Evolutionary conservation across 2,329 filamentous ascomycete genomes (phyloP).

Genomic region (Pseudogymnoascus sp.): DNA sequence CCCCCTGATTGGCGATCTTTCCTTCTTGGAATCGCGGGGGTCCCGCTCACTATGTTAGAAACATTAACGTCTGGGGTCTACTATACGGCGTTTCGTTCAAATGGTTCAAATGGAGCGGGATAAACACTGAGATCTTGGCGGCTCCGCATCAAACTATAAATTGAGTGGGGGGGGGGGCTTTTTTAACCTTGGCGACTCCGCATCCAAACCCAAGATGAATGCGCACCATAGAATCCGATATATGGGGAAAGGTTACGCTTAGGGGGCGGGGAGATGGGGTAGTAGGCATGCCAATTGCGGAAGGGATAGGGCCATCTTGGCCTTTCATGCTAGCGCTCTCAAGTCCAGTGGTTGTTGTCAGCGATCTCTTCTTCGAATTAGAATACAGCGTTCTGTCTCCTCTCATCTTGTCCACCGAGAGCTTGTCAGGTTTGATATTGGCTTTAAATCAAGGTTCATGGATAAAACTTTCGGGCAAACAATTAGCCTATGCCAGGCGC

Average conservation of each 20-base stretch:
- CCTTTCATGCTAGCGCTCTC: not conserved
- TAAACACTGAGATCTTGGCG: constrained; percentile 3
- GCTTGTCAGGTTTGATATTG: constrained; percentile 5
- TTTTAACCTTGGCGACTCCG: not conserved
- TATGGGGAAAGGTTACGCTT: not conserved
- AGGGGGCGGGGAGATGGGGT: not conserved
- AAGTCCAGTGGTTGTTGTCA: not conserved
- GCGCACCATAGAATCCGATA: not conserved
- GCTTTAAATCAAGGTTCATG: not conserved
- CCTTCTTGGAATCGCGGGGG: not conserved
- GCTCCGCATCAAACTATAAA: not conserved
- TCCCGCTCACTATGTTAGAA: not conserved
- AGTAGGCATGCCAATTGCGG: not conserved
- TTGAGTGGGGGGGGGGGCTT: not conserved
- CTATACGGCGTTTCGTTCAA: constrained; percentile 2
- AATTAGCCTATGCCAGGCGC: not conserved
- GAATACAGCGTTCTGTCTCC: not conserved
- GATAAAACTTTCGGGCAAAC: constrained; percentile 6
- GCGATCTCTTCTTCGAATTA: not conserved
- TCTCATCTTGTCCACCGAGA: not conserved
- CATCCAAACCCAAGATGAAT: not conserved
- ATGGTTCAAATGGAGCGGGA: constrained; percentile 1
- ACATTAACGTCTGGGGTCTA: not conserved
- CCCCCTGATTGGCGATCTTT: not conserved
- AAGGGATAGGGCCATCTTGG: not conserved